Evolutionary conservation across 306 rosid genomes (phyloP), one percentile per base, ranked within the genome.

Genomic region (Datisca glomerata): DNA sequence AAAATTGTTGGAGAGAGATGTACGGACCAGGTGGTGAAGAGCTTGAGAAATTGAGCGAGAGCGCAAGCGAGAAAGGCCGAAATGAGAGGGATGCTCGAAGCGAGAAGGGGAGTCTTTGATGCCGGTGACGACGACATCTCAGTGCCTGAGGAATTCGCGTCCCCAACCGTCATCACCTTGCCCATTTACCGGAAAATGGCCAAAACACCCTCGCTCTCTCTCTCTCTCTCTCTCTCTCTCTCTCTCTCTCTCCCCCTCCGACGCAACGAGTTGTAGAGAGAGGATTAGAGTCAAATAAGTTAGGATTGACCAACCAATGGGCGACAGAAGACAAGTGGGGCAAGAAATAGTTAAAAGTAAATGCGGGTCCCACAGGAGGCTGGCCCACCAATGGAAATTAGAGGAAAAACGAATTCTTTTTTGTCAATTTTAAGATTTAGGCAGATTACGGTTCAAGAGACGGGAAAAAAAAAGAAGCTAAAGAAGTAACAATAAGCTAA

Each of bases 21-120:
- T 40, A 5, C 64, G 65, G 45, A 89, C 93, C 93, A 84, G 70
- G 95, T 61, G 24, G 95, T 83, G 73, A 89, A 89, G 86, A 89
- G 67, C 81, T 89, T 84, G 61, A 89, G 91, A 46, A 89, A 89
- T 65, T 84, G 95, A 3, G 98, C 93, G 40, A 77, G 53, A 25
- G 93, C 77, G 49, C 72, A 71, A 21, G 97, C 63, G 46, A 89
- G 79, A 51, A 89, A 43, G 0, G 91, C 79, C 11, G 91, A 53
- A 56, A 70, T 2, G 13, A 89, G 81, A 47, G 91, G 81, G 11
- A 60, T 60, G 54, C 80, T 84, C 12, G 54, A 60, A 9, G 86
- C 77, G 19, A 74, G 57, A 3, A 41, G 8, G 0, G 57, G 51
- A 1, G 53, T 6, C 24, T 50, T 49, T 4, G 39, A 1, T 6